Percentiles rank a stretch among this genome's conserved stretches.
Evolutionary conservation across 305 asterid species (phyloP).

Genomic region (Solanum hybrid): DNA sequence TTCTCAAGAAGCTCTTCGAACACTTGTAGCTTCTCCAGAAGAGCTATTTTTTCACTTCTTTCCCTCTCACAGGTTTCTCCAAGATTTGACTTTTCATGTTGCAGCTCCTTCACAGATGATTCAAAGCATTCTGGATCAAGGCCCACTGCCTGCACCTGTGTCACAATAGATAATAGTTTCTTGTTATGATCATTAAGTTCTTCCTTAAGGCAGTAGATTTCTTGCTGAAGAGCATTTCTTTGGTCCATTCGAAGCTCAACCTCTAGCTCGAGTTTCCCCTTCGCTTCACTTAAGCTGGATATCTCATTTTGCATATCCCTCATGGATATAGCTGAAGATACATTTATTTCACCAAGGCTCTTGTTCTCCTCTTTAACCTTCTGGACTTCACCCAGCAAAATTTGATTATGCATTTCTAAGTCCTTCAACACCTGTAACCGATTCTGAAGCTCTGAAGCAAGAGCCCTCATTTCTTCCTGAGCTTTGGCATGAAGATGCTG

Average conservation of each 20-base stretch:
- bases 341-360: constrained; percentile 47
- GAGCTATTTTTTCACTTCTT: constrained; percentile 54
- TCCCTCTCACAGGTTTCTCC: constrained; percentile 53
- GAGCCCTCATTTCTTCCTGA: constrained; percentile 73
- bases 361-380: constrained; percentile 64
- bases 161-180: constrained; percentile 47
- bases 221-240: constrained; percentile 95
- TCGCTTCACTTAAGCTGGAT: constrained; percentile 45
- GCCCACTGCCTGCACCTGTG: constrained; percentile 63
- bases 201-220: constrained; percentile 86
- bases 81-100: constrained; percentile 44
- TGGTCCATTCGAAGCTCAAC: constrained; percentile 82
- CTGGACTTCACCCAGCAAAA: constrained; percentile 56
- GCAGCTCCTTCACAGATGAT: constrained; percentile 57
- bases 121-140: constrained; percentile 50
- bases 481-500: constrained; percentile 87
- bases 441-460: constrained; percentile 62
- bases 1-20: constrained; percentile 84
- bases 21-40: constrained; percentile 53
- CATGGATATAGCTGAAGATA: constrained; percentile 55
- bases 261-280: constrained; percentile 72
- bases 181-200: constrained; percentile 62
- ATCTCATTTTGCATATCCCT: constrained; percentile 63
- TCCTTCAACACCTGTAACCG: constrained; percentile 50
- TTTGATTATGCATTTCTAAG: constrained; percentile 47